phyloP scores from a whole-genome alignment of 805 yeast species.

The Ogataea henricii region DNA sequence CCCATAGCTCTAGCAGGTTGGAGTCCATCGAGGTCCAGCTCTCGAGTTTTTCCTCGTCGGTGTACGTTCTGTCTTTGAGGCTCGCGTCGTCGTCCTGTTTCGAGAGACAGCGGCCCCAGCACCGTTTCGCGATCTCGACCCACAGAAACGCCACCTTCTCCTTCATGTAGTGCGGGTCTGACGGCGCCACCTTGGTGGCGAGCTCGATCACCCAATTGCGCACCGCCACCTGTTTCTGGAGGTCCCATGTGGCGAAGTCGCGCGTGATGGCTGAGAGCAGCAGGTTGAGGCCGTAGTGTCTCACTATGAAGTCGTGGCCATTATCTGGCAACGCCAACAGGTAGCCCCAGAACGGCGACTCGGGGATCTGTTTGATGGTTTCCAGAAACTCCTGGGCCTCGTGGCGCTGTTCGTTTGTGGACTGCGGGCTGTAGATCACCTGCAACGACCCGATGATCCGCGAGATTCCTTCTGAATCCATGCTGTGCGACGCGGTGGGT shows the following conservation, averaged over 20 bases:
- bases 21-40: constrained; percentile 91
- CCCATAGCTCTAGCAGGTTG: constrained; percentile 76
- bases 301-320: constrained; percentile 65
- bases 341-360: constrained; percentile 92
- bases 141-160: constrained; percentile 89
- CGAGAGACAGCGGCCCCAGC: constrained; percentile 80
- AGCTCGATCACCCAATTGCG: constrained; percentile 86
- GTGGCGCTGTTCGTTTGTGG: constrained; percentile 57
- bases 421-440: constrained; percentile 65
- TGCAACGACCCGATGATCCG: constrained; percentile 81
- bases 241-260: constrained; percentile 55
- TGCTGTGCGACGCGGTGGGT: constrained; percentile 25
- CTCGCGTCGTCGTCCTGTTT: constrained; percentile 20
- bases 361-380: constrained; percentile 70
- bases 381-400: constrained; percentile 70
- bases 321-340: constrained; percentile 70
- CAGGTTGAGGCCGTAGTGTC: constrained; percentile 87
- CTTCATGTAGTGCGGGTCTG: constrained; percentile 85
- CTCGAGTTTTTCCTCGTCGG: constrained; percentile 52
- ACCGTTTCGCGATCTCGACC: constrained; percentile 87
- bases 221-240: constrained; percentile 62
- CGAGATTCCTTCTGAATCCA: constrained; percentile 68
- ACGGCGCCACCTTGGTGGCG: constrained; percentile 54
- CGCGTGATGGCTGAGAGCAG: constrained; percentile 69
- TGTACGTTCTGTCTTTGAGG: constrained; percentile 26